Evolutionary conservation across 2,329 filamentous ascomycete genomes (phyloP).

Genomic region (Fusarium ramigenum): DNA sequence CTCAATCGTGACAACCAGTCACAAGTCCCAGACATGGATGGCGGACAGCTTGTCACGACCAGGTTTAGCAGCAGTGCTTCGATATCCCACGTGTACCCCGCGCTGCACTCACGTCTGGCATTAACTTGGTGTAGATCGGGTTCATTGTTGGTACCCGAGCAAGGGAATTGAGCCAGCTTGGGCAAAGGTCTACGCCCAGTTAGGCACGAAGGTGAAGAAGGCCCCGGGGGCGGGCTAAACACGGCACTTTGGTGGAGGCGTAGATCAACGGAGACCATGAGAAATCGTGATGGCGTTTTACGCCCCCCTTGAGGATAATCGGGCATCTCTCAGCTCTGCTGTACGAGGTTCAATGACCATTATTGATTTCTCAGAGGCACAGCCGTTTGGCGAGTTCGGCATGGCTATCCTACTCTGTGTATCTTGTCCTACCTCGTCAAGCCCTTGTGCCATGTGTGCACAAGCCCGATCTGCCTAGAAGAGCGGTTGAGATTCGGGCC

Average conservation of each 20-base stretch:
- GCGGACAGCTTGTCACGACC: slow-evolving; percentile 7
- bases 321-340: slow-evolving; percentile 20
- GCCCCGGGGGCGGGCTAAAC: slow-evolving; percentile 7
- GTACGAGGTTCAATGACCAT: slow-evolving; percentile 6
- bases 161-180: slow-evolving; percentile 16
- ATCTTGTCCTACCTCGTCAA: slow-evolving; percentile 24
- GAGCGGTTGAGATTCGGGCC: slow-evolving; percentile 6
- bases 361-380: background rate
- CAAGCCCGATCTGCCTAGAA: slow-evolving; percentile 10
- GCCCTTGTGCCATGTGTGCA: slow-evolving; percentile 23
- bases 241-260: slow-evolving; percentile 36
- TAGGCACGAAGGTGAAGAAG: slow-evolving; percentile 28
- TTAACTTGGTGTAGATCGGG: slow-evolving; percentile 25
- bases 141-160: slow-evolving; percentile 35
- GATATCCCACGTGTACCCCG: slow-evolving; percentile 36
- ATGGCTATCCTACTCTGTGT: slow-evolving; percentile 19
- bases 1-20: slow-evolving; percentile 17
- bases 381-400: slow-evolving; percentile 10
- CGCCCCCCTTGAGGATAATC: slow-evolving; percentile 22
- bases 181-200: slow-evolving; percentile 28
- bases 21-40: slow-evolving; percentile 12
- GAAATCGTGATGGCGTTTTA: slow-evolving; percentile 12
- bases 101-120: slow-evolving; percentile 26
- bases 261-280: slow-evolving; percentile 34
- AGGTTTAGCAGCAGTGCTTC: slow-evolving; percentile 14